Conservation (phyloP, 1,139 yeast species). For the Blastobotrys aristatus region DNA sequence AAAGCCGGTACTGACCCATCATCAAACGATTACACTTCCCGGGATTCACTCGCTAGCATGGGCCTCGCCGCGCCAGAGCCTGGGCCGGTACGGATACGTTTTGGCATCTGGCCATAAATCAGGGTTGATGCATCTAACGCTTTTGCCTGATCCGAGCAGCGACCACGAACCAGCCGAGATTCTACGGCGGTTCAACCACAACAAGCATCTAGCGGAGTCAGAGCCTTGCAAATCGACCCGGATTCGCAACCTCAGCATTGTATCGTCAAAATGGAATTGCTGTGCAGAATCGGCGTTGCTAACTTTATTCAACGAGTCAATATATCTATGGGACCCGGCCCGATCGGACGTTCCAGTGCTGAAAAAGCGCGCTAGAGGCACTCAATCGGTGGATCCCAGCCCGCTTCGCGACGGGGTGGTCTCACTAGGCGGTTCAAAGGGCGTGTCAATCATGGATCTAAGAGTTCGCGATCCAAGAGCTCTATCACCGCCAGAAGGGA, state of each 20-base stretch:
- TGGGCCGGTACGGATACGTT: slow-evolving; percentile 36
- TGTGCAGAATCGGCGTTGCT: slow-evolving; percentile 44
- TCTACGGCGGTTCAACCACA: slow-evolving; percentile 67
- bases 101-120: slow-evolving; percentile 65
- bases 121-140: slow-evolving; percentile 63
- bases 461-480: slow-evolving; percentile 42
- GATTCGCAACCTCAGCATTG: slow-evolving; percentile 38
- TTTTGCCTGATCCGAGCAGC: slow-evolving; percentile 53
- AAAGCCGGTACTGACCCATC: slow-evolving; percentile 51
- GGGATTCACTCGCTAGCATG: slow-evolving; percentile 62
- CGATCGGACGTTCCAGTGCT: slow-evolving; percentile 51
- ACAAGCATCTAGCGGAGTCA: slow-evolving; percentile 43
- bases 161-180: slow-evolving; percentile 60
- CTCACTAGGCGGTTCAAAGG: slow-evolving; percentile 65
- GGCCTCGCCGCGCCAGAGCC: slow-evolving; percentile 42
- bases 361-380: slow-evolving; percentile 49
- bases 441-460: slow-evolving; percentile 64
- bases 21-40: slow-evolving; percentile 68
- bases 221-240: slow-evolving; percentile 28
- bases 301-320: slow-evolving; percentile 55
- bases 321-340: slow-evolving; percentile 69
- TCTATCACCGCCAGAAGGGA: slow-evolving; percentile 41
- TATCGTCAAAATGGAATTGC: slow-evolving; percentile 40
- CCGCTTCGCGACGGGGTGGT: slow-evolving; percentile 46
- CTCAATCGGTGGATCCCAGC: slow-evolving; percentile 50